Evolutionary conservation across 2,329 filamentous ascomycete species (phyloP), one percentile per base, ranked within the genome.

Genomic region (Aureobasidium sp.): DNA sequence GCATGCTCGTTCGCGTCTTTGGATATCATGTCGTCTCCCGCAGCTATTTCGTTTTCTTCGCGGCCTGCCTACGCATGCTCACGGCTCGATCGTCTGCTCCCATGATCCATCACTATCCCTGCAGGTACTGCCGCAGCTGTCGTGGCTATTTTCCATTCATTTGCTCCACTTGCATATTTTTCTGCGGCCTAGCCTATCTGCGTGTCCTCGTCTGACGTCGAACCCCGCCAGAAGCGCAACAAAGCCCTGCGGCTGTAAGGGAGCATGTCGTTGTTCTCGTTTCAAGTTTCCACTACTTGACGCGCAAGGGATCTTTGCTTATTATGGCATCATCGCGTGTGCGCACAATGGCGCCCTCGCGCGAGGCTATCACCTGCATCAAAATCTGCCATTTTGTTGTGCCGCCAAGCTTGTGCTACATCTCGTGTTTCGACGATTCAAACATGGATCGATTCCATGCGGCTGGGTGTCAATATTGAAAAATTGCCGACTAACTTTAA

Each of bases 121-220:
- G 57, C 57, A 60, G 57, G 57, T 60, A 60, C 57, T 60, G 57
- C 57, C 57, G 57, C 45, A 51, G n/a, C 31, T 14, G 44, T 60
- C 44, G 36, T 31, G 42, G 57, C 57, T 51, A 34, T 48, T 58
- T 58, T 58, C 22, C 55, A 31, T 47, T 39, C 22, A 36, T 36
- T 20, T 45, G 53, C 55, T 58, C 55, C 55, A 58, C 55, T 58
- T 47, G 42, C 22, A 37, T 41, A 12, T 49, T 45, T 51, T 39
- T 59, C 34, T 47, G 53, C n/a, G 27, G 53, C 39, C 53, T 39
- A 45, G 41, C 29, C 55, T 14, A 36, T 15, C 22, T 48, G 55
- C 55, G 25, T 12, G 15, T 27, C 22, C 17, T 34, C 44, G 57
- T 51, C 44, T 60, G 57, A 60, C 44, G 57, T 60, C 41, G 34